These are phyloP conservation scores for Pholiota molesta DNA, from an alignment of 768 basidiomycete genomes.

Conservation along the genomic window DNA sequence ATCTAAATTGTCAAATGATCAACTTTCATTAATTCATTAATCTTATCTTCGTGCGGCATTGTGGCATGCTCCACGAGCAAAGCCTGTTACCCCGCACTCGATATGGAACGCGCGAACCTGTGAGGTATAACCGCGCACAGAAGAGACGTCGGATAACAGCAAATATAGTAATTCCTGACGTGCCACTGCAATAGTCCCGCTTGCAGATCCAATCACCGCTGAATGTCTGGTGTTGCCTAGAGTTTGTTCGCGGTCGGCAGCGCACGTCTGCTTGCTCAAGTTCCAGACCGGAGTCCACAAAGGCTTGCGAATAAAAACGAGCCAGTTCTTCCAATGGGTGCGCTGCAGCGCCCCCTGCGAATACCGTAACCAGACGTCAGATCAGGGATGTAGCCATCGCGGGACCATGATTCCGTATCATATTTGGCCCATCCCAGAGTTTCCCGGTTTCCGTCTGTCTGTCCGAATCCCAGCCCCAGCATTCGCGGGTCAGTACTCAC, in stretches of 20 bases:
- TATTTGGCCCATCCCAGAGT: background rate
- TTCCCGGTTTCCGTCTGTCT: background rate
- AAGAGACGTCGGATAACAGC: background rate
- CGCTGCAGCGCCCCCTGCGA: background rate
- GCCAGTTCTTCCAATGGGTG: background rate
- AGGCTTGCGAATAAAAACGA: background rate
- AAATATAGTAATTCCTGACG: background rate
- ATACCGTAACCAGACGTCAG: background rate
- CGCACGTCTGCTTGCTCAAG: background rate
- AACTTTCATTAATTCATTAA: background rate
- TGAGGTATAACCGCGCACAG: background rate
- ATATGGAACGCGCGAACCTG: background rate
- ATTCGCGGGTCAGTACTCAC: too few relatives aligned
- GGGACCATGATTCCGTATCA: background rate
- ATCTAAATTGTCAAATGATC: conserved; percentile 1
- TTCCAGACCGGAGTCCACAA: background rate
- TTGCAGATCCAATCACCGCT: background rate
- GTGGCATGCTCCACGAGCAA: background rate
- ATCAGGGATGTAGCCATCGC: background rate
- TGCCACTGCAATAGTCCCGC: background rate
- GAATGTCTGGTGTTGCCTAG: background rate
- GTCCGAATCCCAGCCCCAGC: too few relatives aligned
- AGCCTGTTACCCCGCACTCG: conserved; percentile 12
- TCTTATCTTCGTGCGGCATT: background rate
- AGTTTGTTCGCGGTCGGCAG: background rate